Evolutionary conservation across 2,329 filamentous ascomycete species (phyloP), one percentile per base, ranked within the genome.

Genomic region (Diplodia seriata): DNA sequence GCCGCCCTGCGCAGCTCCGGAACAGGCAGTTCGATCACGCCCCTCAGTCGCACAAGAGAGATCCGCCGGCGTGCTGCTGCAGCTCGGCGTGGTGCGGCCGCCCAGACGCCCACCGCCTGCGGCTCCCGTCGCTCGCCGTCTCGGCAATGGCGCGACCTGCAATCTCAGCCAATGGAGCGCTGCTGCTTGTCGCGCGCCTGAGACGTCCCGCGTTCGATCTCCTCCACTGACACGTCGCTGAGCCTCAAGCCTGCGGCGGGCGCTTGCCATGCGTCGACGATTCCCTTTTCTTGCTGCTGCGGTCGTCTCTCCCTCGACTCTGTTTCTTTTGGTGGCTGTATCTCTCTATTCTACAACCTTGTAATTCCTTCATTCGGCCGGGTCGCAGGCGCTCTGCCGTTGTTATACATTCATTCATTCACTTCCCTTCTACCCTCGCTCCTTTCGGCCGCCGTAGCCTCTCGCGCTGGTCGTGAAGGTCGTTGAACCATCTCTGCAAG

Each of bases 171-270:
- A 23, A 43, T 66, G 38, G 57, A 50, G 26, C 15, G 53, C 64
- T 50, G 64, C 53, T 43, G 43, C 55, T 67, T 67, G 65, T 59
- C 65, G 65, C 65, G 65, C 65, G 55, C 65, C 54, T 67, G 65
- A 67, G 55, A 67, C 65, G 53, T 20, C 23, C 36, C 53, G 64
- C 64, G 64, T 66, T 56, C 20, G 64, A 66, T 53, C 64, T 49
- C 51, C 12, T 26, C 53, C 64, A 66, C 54, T 63, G 59, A 63
- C 59, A 63, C 59, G 59, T 63, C 43, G 59, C 36, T 14, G 47
- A 63, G 59, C 59, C 47, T 50, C 59, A 63, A 38, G 59, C 47
- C 12, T 63, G 59, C 43, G 11, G 11, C 59, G 47, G 43, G 43
- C 59, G 59, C 43, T 51, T 63, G 43, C 29, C 26, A 14, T 49